Evolutionary conservation across 2,329 filamentous ascomycete genomes (phyloP).

Genomic region (Pleomassaria siparia): DNA sequence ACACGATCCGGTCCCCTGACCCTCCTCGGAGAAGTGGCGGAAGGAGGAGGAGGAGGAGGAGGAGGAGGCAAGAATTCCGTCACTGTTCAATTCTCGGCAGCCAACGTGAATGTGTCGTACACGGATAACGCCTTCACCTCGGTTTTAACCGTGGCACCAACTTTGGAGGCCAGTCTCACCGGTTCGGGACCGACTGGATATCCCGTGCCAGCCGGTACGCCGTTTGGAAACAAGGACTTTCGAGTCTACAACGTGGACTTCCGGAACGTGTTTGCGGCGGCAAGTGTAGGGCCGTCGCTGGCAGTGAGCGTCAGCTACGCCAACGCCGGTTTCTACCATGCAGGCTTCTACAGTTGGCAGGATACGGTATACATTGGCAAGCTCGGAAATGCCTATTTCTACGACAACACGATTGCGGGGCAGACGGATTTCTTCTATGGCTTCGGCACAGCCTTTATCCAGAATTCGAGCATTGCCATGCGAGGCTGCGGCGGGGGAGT

Average conservation of each 20-base stretch:
- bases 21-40: conserved; percentile 59
- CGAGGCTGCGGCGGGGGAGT: conserved; percentile 67
- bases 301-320: conserved; percentile 63
- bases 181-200: conserved; percentile 64
- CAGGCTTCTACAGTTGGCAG: conserved; percentile 67
- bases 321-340: conserved; percentile 68
- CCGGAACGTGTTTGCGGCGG: conserved; percentile 59
- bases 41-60: too few relatives aligned
- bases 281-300: conserved; percentile 58
- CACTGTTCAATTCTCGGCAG: not conserved
- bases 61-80: not conserved
- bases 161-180: conserved; percentile 62
- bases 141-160: conserved; percentile 64
- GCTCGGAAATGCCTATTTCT: conserved; percentile 66
- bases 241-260: conserved; percentile 69
- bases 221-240: conserved; percentile 65
- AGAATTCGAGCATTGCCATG: conserved; percentile 56
- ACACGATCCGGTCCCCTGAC: conserved; percentile 63
- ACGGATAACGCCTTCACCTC: conserved; percentile 65
- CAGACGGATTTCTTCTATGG: conserved; percentile 71
- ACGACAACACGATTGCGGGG: conserved; percentile 61
- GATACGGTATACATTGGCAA: conserved; percentile 69
- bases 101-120: conserved; percentile 14
- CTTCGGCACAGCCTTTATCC: conserved; percentile 65
- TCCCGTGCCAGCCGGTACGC: conserved; percentile 60